Conservation (phyloP, 495 filamentous ascomycete species). For the Penicillium samsonianum region DNA sequence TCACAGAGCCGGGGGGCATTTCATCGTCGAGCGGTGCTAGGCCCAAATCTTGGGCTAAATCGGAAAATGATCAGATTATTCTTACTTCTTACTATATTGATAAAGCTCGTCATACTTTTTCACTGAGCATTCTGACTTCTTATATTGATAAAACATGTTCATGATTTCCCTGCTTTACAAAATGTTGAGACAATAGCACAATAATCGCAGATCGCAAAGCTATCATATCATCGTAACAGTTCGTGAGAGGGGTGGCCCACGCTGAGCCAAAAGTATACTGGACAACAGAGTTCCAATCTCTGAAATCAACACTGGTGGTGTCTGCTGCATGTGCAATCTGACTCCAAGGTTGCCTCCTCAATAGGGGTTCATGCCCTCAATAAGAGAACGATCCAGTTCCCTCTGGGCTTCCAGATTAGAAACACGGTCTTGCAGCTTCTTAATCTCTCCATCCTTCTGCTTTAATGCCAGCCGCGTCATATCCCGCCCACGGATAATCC, state of each 20-base stretch:
- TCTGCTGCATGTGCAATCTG: too few species aligned
- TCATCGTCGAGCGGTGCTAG: too few species aligned
- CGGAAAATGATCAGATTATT: too few species aligned
- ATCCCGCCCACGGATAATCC: conserved; percentile 63
- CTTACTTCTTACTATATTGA: too few species aligned
- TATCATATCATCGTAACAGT: conserved; percentile 10
- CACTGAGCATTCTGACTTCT: background rate
- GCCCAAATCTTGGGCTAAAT: too few species aligned
- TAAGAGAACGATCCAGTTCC: conserved; percentile 47
- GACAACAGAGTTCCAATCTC: background rate
- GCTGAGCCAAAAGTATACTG: background rate
- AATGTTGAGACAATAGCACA: background rate
- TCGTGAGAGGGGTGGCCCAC: background rate
- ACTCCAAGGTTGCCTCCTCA: background rate
- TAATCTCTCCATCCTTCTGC: conserved; percentile 62
- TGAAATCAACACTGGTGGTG: too few species aligned
- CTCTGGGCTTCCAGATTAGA: conserved; percentile 32
- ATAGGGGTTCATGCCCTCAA: conserved; percentile 18
- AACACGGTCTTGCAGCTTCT: conserved; percentile 52
- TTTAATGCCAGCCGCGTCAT: conserved; percentile 60
- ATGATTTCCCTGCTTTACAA: background rate
- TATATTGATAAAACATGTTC: background rate
- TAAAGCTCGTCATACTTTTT: background rate
- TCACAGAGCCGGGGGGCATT: too few species aligned
- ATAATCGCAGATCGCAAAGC: background rate